Percentiles rank a stretch among this genome's conserved stretches.
Evolutionary conservation across 306 rosid species (phyloP).

Genomic region (Vigna nakashimae): DNA sequence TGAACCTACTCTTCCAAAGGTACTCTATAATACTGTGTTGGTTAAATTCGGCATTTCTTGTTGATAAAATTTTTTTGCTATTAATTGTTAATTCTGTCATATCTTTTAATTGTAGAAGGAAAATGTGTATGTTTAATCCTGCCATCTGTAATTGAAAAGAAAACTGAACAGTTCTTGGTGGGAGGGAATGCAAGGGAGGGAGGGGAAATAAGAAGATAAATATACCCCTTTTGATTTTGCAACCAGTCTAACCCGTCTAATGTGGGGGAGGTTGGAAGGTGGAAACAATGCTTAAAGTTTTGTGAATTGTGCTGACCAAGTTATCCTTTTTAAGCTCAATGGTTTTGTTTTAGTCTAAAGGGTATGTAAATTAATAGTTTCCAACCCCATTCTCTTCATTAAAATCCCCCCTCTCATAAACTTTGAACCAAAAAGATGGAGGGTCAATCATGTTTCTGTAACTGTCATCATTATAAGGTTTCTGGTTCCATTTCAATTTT

Average conservation of each 20-base stretch:
- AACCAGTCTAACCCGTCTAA: neutral
- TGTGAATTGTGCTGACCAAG: neutral
- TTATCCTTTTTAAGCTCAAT: neutral
- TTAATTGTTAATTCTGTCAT: conserved; percentile 18
- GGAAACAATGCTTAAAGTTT: neutral
- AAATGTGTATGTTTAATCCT: conserved; percentile 12
- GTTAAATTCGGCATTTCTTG: conserved; percentile 42
- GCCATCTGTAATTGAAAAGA: conserved; percentile 15
- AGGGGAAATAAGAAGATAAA: neutral
- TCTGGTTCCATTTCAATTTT: conserved; percentile 21
- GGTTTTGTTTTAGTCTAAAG: neutral
- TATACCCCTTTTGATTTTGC: neutral
- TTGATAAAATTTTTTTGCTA: conserved; percentile 7
- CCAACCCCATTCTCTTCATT: neutral
- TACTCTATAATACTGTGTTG: conserved; percentile 60
- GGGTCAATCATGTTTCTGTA: conserved; percentile 1
- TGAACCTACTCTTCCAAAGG: conserved; percentile 82
- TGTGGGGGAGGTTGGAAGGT: neutral
- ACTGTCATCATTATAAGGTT: conserved; percentile 18
- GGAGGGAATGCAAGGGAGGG: neutral
- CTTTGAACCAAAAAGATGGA: neutral
- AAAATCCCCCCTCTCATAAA: neutral
- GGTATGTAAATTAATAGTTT: conserved; percentile 4
- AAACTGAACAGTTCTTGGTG: neutral
- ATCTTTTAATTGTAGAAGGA: conserved; percentile 8